Base-by-base conservation (phyloP, 768 basidiomycete species). In the Kwoniella dejecticola region DNA sequence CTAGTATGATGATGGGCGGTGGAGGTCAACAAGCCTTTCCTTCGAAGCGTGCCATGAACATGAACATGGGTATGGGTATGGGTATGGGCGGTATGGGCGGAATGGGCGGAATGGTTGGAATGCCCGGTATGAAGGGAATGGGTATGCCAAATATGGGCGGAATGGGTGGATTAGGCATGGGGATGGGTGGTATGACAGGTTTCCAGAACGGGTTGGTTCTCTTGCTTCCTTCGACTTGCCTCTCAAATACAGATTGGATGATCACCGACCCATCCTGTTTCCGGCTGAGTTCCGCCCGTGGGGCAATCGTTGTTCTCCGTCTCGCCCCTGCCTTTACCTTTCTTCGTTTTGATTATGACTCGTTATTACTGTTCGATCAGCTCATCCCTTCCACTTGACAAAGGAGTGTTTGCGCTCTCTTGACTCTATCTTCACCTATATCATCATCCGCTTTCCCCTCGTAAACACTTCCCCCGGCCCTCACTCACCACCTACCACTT, bases 141-240 rank as follows among this genome's bases (percentile, higher is more conserved):
- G 33, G 19, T 5, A 59, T 52, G 17, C 56, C 54, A 52, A 61
- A 48, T 38, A 42, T 42, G 33, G 33, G 33, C 8, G 60, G 59
- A 12, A 57, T 56, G 60, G 66, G 54, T n/a, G 54, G 50, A 7
- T 5, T 19, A n/a, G 64, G 58, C n/a, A 60, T 65, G 52, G 47
- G 58, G 8, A 26, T 38, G 27, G 58, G 63, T 26, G 38, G 38
- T 4, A 48, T 61, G 56, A 17, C 46, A n/a, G 57, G 57, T 26
- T 59, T 59, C 19, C 47, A 27, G 12, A 42, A 48, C 30, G 57
- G 57, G 57, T 59, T 59, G 48, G 57, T 59, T n/a, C 50, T 30
- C n/a, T 19, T 38, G n/a, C 31, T 40, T 26, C 29, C 29, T 29
- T n/a, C n/a, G n/a, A n/a, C n/a, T n/a, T n/a, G n/a, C n/a, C n/a